Conservation (phyloP, 306 rosid species). For the Vigna nakashimae region DNA sequence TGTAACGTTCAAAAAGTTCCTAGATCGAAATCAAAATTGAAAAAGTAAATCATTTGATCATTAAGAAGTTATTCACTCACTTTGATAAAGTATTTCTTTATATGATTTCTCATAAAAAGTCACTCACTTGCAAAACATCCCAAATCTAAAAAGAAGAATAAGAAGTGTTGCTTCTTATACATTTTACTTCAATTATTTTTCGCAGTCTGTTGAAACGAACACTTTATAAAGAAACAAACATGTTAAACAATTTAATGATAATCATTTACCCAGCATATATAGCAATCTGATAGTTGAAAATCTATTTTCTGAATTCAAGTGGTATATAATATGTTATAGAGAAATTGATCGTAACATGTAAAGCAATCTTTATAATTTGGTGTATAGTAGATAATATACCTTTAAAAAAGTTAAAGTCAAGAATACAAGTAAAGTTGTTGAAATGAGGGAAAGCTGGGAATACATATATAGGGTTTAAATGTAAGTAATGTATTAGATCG, state of each 20-base stretch:
- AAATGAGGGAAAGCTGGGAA: constrained; percentile 47
- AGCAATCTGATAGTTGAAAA: neutral
- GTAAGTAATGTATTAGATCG: neutral
- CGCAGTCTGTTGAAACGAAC: neutral
- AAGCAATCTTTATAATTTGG: constrained; percentile 22
- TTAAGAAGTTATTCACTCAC: constrained; percentile 8
- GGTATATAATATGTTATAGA: too few relatives aligned
- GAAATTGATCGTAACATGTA: constrained; percentile 20
- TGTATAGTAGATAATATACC: neutral
- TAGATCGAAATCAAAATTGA: constrained; percentile 18
- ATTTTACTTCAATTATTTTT: neutral
- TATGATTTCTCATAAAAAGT: constrained; percentile 2
- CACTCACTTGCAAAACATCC: neutral
- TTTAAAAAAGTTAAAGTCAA: constrained; percentile 40
- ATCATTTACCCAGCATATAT: too few relatives aligned
- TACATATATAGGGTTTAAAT: neutral
- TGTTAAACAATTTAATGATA: too few relatives aligned
- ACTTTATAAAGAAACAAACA: neutral
- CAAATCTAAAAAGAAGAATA: neutral
- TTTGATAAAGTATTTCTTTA: constrained; percentile 35
- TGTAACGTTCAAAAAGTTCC: constrained; percentile 2
- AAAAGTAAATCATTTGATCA: neutral
- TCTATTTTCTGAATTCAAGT: neutral
- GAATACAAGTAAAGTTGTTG: constrained; percentile 43
- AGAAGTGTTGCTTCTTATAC: too few relatives aligned